Percentiles rank a stretch among this genome's conserved stretches.
Evolutionary conservation across 2,329 filamentous ascomycete genomes (phyloP).

Genomic region (Pseudogymnoascus sp.): DNA sequence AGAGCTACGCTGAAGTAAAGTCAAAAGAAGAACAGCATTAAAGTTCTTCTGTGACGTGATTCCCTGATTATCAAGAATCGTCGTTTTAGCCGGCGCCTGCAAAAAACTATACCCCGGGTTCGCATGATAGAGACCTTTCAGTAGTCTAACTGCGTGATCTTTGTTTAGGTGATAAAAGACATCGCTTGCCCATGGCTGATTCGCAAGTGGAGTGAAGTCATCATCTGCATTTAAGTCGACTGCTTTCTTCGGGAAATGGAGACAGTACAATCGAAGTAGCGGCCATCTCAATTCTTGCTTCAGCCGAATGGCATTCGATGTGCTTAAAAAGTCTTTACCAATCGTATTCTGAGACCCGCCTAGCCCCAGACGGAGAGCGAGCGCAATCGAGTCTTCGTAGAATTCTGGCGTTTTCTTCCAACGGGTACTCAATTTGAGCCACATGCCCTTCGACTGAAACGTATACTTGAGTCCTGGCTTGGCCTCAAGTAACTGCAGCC

Average conservation of each 20-base stretch:
- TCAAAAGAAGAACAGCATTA: conserved; percentile 13
- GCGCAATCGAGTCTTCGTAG: conserved; percentile 10
- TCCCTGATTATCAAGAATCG: conserved; percentile 10
- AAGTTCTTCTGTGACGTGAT: conserved; percentile 8
- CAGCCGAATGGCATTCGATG: neutral
- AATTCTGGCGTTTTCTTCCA: conserved; percentile 11
- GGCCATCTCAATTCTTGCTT: conserved; percentile 12
- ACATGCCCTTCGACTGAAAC: conserved; percentile 8
- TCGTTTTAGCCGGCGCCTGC: neutral
- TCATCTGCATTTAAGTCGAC: conserved; percentile 13
- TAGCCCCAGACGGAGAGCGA: conserved; percentile 12
- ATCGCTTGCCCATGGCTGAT: conserved; percentile 12
- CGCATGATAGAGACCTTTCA: conserved; percentile 9
- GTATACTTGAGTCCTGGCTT: conserved; percentile 7
- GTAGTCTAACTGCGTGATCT: conserved; percentile 10
- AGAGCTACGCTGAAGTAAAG: conserved; percentile 10
- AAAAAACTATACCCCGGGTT: conserved; percentile 11
- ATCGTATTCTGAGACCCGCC: conserved; percentile 9
- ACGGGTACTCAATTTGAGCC: conserved; percentile 9
- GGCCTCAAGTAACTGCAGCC: conserved; percentile 11
- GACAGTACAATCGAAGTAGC: conserved; percentile 14
- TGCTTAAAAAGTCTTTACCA: conserved; percentile 8
- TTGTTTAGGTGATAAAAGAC: conserved; percentile 12
- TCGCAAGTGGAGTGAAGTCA: conserved; percentile 11
- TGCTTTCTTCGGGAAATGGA: conserved; percentile 12